phyloP scores from a whole-genome alignment of 495 filamentous ascomycete genomes.

The Parathielavia appendiculata region DNA sequence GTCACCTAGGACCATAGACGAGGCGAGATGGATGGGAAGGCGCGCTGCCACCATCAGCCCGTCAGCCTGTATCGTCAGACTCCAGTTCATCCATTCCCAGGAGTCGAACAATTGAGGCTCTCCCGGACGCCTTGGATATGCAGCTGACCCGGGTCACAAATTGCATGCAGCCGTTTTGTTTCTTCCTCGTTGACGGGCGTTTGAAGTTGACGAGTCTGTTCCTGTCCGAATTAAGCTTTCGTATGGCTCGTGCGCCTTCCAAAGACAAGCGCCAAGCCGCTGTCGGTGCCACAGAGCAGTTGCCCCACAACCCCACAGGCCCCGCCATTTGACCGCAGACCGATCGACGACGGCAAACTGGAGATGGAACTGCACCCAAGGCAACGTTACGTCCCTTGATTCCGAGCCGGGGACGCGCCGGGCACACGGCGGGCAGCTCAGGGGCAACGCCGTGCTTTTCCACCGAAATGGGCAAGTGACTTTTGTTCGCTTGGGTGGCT shows the following conservation, averaged over 20 bases:
- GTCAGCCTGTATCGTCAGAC: not conserved
- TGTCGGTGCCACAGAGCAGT: too few relatives aligned
- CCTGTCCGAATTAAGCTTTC: constrained; percentile 14
- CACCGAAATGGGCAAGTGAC: constrained; percentile 1
- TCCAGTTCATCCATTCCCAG: not conserved
- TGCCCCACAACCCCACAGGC: not conserved
- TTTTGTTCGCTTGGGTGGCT: not conserved
- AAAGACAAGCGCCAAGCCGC: not conserved
- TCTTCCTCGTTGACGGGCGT: not conserved
- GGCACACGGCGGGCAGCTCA: not conserved
- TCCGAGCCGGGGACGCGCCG: constrained; percentile 10
- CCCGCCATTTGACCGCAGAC: constrained; percentile 3
- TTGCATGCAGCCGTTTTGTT: not conserved
- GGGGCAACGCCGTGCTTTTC: not conserved
- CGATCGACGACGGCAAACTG: constrained; percentile 12
- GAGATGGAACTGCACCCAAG: constrained; percentile 11
- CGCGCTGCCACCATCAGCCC: not conserved
- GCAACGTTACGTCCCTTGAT: constrained; percentile 28
- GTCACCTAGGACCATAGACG: not conserved
- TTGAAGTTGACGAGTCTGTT: not conserved
- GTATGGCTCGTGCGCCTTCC: constrained; percentile 13
- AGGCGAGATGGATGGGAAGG: not conserved
- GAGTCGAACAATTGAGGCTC: not conserved
- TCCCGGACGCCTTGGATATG: not conserved
- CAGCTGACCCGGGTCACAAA: not conserved